Conservation (phyloP, 2,329 filamentous ascomycete species). For the Fusarium guadeloupense region DNA sequence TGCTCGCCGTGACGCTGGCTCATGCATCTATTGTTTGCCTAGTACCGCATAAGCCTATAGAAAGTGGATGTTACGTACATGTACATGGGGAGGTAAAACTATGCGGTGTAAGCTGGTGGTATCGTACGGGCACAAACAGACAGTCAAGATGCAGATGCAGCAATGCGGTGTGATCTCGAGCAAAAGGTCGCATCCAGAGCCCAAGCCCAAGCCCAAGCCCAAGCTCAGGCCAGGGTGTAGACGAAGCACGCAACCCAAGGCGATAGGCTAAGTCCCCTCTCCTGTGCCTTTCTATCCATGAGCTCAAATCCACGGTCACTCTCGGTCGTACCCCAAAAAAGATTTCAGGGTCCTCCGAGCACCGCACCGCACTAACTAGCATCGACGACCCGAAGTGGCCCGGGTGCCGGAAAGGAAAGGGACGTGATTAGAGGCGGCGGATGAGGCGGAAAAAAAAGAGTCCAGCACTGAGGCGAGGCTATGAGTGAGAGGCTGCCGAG, state of each 20-base stretch:
- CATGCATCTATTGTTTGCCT: constrained; percentile 18
- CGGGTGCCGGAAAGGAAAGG: constrained; percentile 28
- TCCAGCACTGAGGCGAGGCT: constrained; percentile 35
- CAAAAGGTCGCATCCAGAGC: constrained; percentile 3
- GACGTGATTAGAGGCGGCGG: too few relatives aligned
- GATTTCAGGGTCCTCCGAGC: constrained; percentile 41
- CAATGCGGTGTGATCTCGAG: constrained; percentile 28
- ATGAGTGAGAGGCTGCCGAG: constrained; percentile 24
- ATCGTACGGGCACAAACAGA: constrained; percentile 24
- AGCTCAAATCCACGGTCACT: constrained; percentile 20
- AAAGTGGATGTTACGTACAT: constrained; percentile 2
- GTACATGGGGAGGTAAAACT: constrained; percentile 2
- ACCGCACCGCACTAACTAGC: constrained; percentile 28
- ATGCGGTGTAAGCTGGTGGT: constrained; percentile 35
- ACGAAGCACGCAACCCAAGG: constrained; percentile 4
- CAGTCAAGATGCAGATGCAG: constrained; percentile 18
- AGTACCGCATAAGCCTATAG: constrained; percentile 18
- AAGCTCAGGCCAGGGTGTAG: constrained; percentile 6
- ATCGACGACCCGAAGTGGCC: constrained; percentile 38
- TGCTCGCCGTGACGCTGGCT: constrained; percentile 1
- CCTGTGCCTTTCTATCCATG: too few relatives aligned
- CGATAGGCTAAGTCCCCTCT: constrained; percentile 6
- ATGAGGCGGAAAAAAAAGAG: constrained; percentile 39
- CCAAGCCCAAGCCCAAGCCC: background rate
- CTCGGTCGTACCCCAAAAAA: constrained; percentile 32